Conservation (phyloP, 1,284 basidiomycete species). For the Microbotryum intermedium region DNA sequence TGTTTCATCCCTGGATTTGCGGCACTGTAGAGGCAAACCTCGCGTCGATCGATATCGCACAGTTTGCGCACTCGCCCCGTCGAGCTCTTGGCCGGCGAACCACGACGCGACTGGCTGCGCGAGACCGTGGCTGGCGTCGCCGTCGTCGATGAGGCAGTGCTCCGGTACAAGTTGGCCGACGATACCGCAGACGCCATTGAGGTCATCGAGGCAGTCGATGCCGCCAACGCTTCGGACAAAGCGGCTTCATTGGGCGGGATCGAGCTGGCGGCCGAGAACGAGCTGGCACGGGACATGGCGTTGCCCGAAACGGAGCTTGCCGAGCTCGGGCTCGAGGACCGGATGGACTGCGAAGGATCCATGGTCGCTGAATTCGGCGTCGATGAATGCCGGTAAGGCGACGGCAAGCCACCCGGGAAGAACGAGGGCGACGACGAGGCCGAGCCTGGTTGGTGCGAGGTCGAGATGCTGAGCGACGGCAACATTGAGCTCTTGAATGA, state of each 20-base stretch:
- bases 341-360: constrained; percentile 20
- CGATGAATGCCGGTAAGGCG: constrained; percentile 19
- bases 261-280: constrained; percentile 14
- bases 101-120: neutral
- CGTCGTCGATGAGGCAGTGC: neutral
- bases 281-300: constrained; percentile 17
- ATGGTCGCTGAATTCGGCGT: constrained; percentile 15
- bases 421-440: constrained; percentile 12
- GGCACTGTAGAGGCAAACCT: constrained; percentile 62
- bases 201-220: constrained; percentile 7
- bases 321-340: constrained; percentile 18
- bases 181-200: constrained; percentile 6
- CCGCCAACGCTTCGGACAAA: neutral
- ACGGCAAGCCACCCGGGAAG: constrained; percentile 17
- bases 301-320: constrained; percentile 13
- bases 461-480: constrained; percentile 1
- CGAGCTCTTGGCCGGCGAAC: constrained; percentile 21
- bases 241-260: constrained; percentile 8
- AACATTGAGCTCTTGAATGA: constrained; percentile 1
- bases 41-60: constrained; percentile 60
- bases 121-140: constrained; percentile 1
- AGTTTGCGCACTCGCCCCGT: constrained; percentile 44
- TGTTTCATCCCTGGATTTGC: constrained; percentile 46
- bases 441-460: constrained; percentile 6
- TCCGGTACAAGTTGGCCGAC: neutral